Conservation (phyloP, 2,329 filamentous ascomycete genomes). For the Beauveria sp. region DNA sequence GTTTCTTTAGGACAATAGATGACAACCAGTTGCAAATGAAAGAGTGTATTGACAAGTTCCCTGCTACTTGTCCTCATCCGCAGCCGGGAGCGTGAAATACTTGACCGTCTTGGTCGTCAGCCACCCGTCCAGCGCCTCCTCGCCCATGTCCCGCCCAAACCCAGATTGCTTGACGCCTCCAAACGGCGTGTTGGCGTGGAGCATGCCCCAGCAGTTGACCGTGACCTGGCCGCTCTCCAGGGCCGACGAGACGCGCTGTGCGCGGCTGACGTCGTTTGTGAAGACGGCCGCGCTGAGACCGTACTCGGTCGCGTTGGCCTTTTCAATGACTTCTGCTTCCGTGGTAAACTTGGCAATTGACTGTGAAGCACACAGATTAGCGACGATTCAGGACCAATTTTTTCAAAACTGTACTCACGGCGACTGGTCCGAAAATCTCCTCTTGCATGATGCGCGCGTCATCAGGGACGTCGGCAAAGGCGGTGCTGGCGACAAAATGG, state of each 20-base stretch:
- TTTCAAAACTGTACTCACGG: slow-evolving; percentile 5
- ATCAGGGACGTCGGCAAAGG: slow-evolving; percentile 21
- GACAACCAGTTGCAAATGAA: too few species aligned
- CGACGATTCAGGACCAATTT: neutral
- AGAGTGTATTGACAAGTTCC: too few species aligned
- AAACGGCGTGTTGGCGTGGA: slow-evolving; percentile 18
- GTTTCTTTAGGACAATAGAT: too few species aligned
- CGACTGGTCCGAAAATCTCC: slow-evolving; percentile 26
- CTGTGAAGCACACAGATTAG: neutral
- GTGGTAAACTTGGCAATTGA: slow-evolving; percentile 15
- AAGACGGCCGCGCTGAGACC: slow-evolving; percentile 48
- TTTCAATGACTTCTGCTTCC: slow-evolving; percentile 20
- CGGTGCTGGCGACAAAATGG: slow-evolving; percentile 23
- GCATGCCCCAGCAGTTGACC: slow-evolving; percentile 23
- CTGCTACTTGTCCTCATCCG: neutral
- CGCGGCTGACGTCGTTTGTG: slow-evolving; percentile 36
- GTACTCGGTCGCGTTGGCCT: slow-evolving; percentile 36
- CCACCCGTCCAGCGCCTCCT: slow-evolving; percentile 32
- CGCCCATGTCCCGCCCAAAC: slow-evolving; percentile 42
- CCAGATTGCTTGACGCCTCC: slow-evolving; percentile 52
- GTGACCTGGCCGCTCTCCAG: slow-evolving; percentile 20
- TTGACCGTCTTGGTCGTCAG: slow-evolving; percentile 25
- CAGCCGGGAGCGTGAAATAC: neutral
- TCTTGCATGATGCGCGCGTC: slow-evolving; percentile 21
- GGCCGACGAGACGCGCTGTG: slow-evolving; percentile 32